Percentiles rank a stretch among this genome's conserved stretches.
Evolutionary conservation across 208 protist species (phyloP).

Genomic region (Acanthamoeba triangularis): DNA sequence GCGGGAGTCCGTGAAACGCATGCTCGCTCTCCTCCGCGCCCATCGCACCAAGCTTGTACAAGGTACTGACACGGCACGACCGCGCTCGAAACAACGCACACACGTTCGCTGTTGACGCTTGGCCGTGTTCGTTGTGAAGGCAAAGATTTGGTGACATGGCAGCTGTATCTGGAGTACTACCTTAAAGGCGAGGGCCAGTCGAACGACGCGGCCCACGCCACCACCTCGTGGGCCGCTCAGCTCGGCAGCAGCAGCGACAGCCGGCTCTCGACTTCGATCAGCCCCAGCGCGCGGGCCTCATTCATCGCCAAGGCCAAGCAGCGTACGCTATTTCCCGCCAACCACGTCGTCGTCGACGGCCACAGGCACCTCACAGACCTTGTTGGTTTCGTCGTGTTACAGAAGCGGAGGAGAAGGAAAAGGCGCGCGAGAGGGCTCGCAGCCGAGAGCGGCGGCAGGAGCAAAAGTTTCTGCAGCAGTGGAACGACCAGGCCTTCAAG

Average conservation of each 20-base stretch:
- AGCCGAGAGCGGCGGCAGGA: background rate
- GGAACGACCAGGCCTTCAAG: conserved; percentile 47
- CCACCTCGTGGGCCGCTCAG: background rate
- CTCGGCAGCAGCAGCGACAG: background rate
- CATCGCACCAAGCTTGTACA: conserved; percentile 12
- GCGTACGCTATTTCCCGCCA: background rate
- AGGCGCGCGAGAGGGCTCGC: background rate
- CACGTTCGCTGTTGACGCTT: background rate
- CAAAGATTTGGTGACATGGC: background rate
- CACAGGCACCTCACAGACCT: too few relatives aligned
- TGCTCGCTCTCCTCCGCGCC: background rate
- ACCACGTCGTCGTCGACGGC: too few relatives aligned
- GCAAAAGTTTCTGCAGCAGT: background rate
- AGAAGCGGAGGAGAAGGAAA: background rate
- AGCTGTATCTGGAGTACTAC: conserved; percentile 25
- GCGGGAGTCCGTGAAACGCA: background rate
- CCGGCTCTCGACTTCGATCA: background rate
- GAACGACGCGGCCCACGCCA: background rate
- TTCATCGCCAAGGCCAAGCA: background rate
- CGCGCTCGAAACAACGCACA: background rate
- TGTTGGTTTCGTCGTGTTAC: too few relatives aligned
- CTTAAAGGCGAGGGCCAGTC: background rate
- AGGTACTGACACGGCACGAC: background rate
- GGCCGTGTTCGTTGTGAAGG: background rate
- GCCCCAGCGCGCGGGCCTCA: background rate